phyloP scores from a whole-genome alignment of 345 rosid genomes.

The Theobroma cacao region DNA sequence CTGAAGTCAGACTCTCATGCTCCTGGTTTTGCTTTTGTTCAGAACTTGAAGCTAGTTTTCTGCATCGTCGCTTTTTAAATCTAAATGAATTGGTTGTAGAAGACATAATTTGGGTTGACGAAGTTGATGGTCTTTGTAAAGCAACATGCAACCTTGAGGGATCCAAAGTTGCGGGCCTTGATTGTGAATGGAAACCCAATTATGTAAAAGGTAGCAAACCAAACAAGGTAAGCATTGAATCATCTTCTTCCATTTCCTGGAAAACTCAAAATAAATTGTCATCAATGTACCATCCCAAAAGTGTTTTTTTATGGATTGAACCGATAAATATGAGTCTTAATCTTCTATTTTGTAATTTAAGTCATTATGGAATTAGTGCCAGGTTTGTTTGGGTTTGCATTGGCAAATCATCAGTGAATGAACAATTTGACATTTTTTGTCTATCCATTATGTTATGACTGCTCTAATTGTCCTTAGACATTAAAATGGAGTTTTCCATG shows the following conservation, averaged over 20 bases:
- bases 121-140: slow-evolving; percentile 42
- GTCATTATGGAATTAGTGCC: background rate
- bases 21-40: slow-evolving; percentile 26
- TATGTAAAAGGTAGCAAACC: slow-evolving; percentile 65
- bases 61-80: slow-evolving; percentile 45
- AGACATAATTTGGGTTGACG: slow-evolving; percentile 80
- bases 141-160: slow-evolving; percentile 62
- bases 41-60: slow-evolving; percentile 52
- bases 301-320: background rate
- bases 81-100: slow-evolving; percentile 64
- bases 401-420: background rate
- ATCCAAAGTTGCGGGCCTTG: slow-evolving; percentile 79
- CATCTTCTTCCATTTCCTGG: slow-evolving; percentile 1
- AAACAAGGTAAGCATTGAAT: slow-evolving; percentile 53
- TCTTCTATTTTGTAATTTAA: background rate
- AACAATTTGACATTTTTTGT: background rate
- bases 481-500: slow-evolving; percentile 2
- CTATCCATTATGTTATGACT: background rate
- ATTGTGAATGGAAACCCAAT: slow-evolving; percentile 99
- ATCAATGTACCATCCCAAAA: too few relatives aligned
- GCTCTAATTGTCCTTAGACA: background rate
- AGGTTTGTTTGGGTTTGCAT: background rate
- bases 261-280: too few relatives aligned
- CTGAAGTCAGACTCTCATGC: slow-evolving; percentile 5
- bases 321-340: background rate